Percentiles rank a stretch among this genome's conserved stretches.
Conservation (phyloP, 2,329 filamentous ascomycete genomes). For the Apiospora arundinis region DNA sequence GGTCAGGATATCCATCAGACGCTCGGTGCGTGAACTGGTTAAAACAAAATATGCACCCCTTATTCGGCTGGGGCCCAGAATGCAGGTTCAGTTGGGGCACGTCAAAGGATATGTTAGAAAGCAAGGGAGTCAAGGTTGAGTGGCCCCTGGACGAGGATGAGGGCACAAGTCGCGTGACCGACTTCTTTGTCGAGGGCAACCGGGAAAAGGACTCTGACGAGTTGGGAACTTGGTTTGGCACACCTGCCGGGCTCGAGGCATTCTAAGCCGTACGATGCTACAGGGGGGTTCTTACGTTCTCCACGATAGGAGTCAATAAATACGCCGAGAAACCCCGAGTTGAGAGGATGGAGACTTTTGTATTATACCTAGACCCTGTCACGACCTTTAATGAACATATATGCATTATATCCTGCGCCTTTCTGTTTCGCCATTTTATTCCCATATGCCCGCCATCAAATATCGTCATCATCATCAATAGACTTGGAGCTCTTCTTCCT, state of each 20-base stretch:
- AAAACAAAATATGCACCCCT: slow-evolving; percentile 83
- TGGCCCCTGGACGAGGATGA: slow-evolving; percentile 80
- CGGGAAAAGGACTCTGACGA: slow-evolving; percentile 64
- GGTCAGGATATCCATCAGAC: slow-evolving; percentile 93
- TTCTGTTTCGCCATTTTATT: not conserved
- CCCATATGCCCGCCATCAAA: slow-evolving; percentile 42
- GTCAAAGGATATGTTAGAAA: slow-evolving; percentile 88
- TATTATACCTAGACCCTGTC: slow-evolving; percentile 20
- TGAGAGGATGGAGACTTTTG: slow-evolving; percentile 16
- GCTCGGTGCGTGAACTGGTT: slow-evolving; percentile 82
- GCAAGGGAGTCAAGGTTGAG: slow-evolving; percentile 77
- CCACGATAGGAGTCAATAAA: not conserved
- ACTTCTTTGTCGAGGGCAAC: slow-evolving; percentile 67
- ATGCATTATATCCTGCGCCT: slow-evolving; percentile 24
- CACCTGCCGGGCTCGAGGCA: slow-evolving; percentile 69
- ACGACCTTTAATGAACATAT: slow-evolving; percentile 23
- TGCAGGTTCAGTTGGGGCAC: slow-evolving; percentile 97
- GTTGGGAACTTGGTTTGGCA: slow-evolving; percentile 83
- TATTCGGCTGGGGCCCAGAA: slow-evolving; percentile 95
- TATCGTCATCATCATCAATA: slow-evolving; percentile 66
- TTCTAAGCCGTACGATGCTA: slow-evolving; percentile 58
- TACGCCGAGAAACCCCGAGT: not conserved
- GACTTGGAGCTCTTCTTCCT: slow-evolving; percentile 52
- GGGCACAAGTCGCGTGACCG: slow-evolving; percentile 72
- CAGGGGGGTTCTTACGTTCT: not conserved